Conservation (phyloP, 371 early-diverging fungal genomes). For the Thermomucor indicae-seudaticae region DNA sequence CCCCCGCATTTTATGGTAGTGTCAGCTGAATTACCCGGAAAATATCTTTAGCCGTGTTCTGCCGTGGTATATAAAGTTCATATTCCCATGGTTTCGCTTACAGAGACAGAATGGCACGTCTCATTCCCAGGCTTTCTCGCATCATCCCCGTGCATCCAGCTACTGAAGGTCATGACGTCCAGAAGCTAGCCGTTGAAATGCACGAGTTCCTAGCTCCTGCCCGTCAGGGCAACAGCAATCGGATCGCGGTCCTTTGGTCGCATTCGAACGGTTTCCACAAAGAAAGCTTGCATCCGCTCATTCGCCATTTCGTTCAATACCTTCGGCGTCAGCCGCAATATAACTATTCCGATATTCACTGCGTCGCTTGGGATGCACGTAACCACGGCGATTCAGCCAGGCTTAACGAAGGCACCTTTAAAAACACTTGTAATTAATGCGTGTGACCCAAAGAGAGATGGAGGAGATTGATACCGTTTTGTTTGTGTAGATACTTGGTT, state of each 20-base stretch:
- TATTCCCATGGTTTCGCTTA: too few species aligned
- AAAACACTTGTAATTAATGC: conserved; percentile 24
- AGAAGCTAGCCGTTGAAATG: conserved; percentile 24
- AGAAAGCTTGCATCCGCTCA: conserved; percentile 33
- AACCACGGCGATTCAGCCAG: conserved; percentile 46
- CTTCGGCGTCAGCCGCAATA: conserved; percentile 18
- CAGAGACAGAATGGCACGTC: conserved; percentile 12
- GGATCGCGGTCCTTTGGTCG: conserved; percentile 25
- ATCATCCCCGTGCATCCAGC: conserved; percentile 20
- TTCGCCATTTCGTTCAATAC: conserved; percentile 15
- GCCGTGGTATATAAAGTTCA: too few species aligned
- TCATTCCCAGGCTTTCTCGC: conserved; percentile 2
- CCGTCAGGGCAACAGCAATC: conserved; percentile 5
- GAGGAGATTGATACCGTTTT: not conserved
- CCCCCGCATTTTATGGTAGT: too few species aligned
- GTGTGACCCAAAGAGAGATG: not conserved
- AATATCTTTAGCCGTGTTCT: too few species aligned
- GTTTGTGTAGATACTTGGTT: conserved; percentile 26
- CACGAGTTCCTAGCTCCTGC: conserved; percentile 24
- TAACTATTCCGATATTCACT: conserved; percentile 19
- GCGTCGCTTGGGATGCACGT: conserved; percentile 38
- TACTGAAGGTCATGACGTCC: conserved; percentile 19
- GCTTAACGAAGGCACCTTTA: conserved; percentile 22
- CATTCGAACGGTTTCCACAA: conserved; percentile 45
- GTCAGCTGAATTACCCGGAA: too few species aligned